A percentile compares a stretch with the other conserved stretches of the same genome.
Conservation (phyloP, 192 early-diverging fungal species). For the Bifiguratus adelaidae region DNA sequence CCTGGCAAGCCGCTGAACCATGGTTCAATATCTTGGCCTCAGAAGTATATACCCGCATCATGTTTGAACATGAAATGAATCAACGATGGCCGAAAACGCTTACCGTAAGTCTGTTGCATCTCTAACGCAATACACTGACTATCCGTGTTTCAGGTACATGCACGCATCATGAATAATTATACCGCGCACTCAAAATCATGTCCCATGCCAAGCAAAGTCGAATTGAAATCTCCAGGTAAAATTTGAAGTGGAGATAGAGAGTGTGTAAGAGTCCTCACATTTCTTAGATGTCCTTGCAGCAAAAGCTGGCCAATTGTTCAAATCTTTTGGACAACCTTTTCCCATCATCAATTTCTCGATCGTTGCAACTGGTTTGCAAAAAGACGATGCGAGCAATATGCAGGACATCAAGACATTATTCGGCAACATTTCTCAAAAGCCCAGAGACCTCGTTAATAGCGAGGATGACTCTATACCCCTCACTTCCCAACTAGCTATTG, state of each 20-base stretch:
- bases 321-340: constrained; percentile 1
- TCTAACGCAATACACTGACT: neutral
- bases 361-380: constrained; percentile 5
- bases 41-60: constrained; percentile 39
- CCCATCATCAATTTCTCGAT: constrained; percentile 10
- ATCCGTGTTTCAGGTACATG: constrained; percentile 14
- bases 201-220: constrained; percentile 1
- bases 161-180: neutral
- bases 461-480: neutral
- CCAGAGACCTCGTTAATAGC: neutral
- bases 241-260: neutral
- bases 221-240: constrained; percentile 9
- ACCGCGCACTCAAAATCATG: constrained; percentile 9
- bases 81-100: constrained; percentile 41
- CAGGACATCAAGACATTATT: constrained; percentile 13
- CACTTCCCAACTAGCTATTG: neutral
- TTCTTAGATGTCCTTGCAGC: neutral
- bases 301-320: constrained; percentile 2
- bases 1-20: constrained; percentile 11
- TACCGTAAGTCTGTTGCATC: constrained; percentile 12
- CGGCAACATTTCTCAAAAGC: neutral
- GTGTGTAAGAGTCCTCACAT: neutral
- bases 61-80: constrained; percentile 34
- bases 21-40: constrained; percentile 40
- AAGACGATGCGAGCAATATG: constrained; percentile 1